phyloP scores from a whole-genome alignment of 1,284 basidiomycete genomes.

The Apiotrichum domesticum region DNA sequence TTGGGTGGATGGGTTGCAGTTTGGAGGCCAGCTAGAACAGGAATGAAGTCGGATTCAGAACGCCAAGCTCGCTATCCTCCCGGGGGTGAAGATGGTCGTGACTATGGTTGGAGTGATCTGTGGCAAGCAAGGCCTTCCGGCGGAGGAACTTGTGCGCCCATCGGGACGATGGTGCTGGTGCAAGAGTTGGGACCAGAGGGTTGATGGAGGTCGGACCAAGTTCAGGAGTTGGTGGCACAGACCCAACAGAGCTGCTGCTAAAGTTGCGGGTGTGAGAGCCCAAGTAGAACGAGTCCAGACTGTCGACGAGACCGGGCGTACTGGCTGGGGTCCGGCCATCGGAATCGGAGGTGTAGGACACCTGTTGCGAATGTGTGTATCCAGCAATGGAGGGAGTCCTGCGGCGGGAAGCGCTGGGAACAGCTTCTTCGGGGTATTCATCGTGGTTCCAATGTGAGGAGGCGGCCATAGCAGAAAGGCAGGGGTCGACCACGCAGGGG shows the following conservation, averaged over 20 bases:
- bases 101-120: background rate
- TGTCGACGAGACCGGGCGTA: slow-evolving; percentile 6
- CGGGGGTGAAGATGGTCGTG: background rate
- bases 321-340: background rate
- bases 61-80: background rate
- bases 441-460: background rate
- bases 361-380: background rate
- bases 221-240: slow-evolving; percentile 2
- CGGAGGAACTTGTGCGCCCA: background rate
- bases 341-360: background rate
- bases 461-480: slow-evolving; percentile 1
- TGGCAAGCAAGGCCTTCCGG: background rate
- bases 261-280: background rate
- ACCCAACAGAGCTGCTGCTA: background rate
- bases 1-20: too few species aligned
- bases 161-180: background rate
- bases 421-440: background rate
- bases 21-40: background rate
- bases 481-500: background rate
- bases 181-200: background rate
- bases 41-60: background rate
- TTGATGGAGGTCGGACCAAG: background rate
- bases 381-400: too few species aligned
- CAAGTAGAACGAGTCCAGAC: background rate
- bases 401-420: background rate